Base-by-base conservation (phyloP, 2,329 filamentous ascomycete genomes). In the Arthrobotrys iridis region DNA sequence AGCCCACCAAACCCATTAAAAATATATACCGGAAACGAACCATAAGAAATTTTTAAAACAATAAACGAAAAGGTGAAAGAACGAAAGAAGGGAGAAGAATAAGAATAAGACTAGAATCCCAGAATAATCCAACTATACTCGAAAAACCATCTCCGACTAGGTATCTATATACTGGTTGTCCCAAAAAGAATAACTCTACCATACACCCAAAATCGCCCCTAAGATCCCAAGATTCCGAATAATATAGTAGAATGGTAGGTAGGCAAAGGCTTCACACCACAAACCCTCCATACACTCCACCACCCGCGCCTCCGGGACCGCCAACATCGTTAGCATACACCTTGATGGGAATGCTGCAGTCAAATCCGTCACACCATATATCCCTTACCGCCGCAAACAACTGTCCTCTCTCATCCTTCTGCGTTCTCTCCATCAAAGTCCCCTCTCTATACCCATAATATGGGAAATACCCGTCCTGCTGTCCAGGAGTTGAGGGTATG, bases 341-440 rank as follows among this genome's bases (percentile, higher is more conserved):
- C 58, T 89, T 88, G 77, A 97, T 84, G 24, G 93, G 93, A 48
- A 97, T 92, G 33, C 89, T 88, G 48, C 96, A 91, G 82, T 97
- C 93, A 82, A 97, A 97, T 79, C 91, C 96, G 84, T 97, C 93
- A 79, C 92, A 94, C 6, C 89, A 86, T 59, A 97, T 80, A 77
- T 89, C 88, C 83, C 96, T 92, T 58, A 90, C 88, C 0, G 92
- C 91, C 13, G 93, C 91, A 59, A 93, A 85, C 11, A 95, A 87
- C 0, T 89, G 87, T 1, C 92, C 92, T 43, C 92, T 86, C 77
- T 96, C 92, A 80, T 97, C 93, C 58, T 88, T 87, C 4, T 89
- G 89, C 8, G 95, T 87, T 79, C 92, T 88, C 81, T 97, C 93
- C 41, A 97, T 83, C n/a, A 97, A 82, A 2, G 86, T 85, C 65